Conservation (phyloP, 73 alveolate genomes). For the Paramecium caudatum region DNA sequence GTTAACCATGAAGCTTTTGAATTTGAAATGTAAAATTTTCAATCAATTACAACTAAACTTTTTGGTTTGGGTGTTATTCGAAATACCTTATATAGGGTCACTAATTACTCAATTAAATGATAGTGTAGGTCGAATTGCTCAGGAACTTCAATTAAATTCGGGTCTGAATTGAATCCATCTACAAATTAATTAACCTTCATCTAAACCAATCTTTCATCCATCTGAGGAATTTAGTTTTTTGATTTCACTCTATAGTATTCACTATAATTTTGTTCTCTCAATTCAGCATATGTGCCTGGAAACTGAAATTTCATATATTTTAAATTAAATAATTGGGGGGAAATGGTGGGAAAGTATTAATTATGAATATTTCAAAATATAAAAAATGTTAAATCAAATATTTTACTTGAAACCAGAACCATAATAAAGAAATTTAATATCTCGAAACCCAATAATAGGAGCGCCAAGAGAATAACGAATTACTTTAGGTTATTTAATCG, state of each 20-base stretch:
- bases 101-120: constrained; percentile 55
- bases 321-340: constrained; percentile 19
- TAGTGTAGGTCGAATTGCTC: constrained; percentile 33
- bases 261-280: not conserved
- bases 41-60: constrained; percentile 36
- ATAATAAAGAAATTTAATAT: too few relatives aligned
- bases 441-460: too few relatives aligned
- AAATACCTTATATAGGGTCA: not conserved
- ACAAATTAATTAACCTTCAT: not conserved
- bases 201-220: constrained; percentile 20
- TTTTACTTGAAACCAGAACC: too few relatives aligned
- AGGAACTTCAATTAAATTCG: constrained; percentile 27
- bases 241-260: constrained; percentile 5
- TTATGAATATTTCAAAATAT: too few relatives aligned
- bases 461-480: too few relatives aligned
- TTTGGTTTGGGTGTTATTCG: constrained; percentile 20
- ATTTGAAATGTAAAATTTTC: constrained; percentile 47
- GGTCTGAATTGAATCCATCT: constrained; percentile 8
- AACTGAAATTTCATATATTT: constrained; percentile 44
- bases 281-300: constrained; percentile 49
- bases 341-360: too few relatives aligned
- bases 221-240: not conserved
- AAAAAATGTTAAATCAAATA: too few relatives aligned
- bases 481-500: too few relatives aligned
- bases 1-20: not conserved